Evolutionary conservation across 2,329 filamentous ascomycete genomes (phyloP), one percentile per base, ranked within the genome.

Genomic region (Allantophomopsis lycopodina): DNA sequence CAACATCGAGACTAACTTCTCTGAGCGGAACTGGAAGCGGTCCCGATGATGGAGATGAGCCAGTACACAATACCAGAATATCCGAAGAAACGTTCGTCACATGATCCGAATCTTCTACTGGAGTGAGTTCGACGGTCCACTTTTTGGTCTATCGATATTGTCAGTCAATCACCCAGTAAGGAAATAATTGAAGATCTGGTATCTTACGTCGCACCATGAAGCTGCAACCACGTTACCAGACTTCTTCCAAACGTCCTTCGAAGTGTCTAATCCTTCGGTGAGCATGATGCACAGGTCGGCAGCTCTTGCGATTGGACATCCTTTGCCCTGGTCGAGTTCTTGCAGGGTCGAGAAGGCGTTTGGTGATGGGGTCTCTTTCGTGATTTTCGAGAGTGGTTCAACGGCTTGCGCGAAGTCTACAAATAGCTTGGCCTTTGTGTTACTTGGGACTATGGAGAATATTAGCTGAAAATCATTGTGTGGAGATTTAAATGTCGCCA

Each of bases 301-400:
- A 2, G 73, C 75, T 55, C 73, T 60, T 35, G 65, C 60, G 14
- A 79, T 63, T 33, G 66, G 58, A 46, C 75, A 79, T 4, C 72
- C 71, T 39, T 70, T 64, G 35, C 73, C 65, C 44, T 70, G 71
- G 20, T 72, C 64, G 30, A 79, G 56, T 17, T 61, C 58, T 42
- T 68, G 60, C 35, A 79, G 54, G n/a, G 57, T 55, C 4, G 66
- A 64, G 36, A 76, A 65, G 14, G 71, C 68, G 53, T 76, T 76
- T 11, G 52, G 40, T 7, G 60, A 59, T 11, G 61, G 60, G 2
- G 66, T 45, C 12, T 52, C 41, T 37, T 66, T 60, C 37, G 69
- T 58, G 35, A 78, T 64, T 14, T 65, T 55, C 42, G 61, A 59
- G 51, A 79, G 76, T 0, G 71, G 61, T 30, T 64, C 54, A 1